Evolutionary conservation across 1,139 yeast species (phyloP).

Genomic region (Zygoascus sp.): DNA sequence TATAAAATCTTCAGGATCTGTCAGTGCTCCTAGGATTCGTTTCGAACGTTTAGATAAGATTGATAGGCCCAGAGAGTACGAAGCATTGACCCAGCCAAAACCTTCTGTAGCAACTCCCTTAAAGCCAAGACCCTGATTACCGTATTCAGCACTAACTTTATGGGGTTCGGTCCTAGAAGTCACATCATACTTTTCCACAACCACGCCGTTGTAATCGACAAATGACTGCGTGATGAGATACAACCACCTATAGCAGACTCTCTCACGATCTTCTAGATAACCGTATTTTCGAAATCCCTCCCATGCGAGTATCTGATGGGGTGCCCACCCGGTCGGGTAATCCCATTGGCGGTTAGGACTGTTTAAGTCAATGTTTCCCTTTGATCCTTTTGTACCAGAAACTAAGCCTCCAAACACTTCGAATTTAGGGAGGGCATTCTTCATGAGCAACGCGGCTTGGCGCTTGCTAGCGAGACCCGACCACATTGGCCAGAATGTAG

Average conservation of each 20-base stretch:
- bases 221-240: constrained; percentile 86
- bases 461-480: constrained; percentile 64
- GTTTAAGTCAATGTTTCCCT: constrained; percentile 66
- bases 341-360: constrained; percentile 97
- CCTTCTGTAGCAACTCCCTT: constrained; percentile 96
- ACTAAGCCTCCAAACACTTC: constrained; percentile 89
- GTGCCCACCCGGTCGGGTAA: constrained; percentile 98
- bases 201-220: constrained; percentile 91
- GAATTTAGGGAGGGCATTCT: constrained; percentile 58
- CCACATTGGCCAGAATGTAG: constrained; percentile 93
- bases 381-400: constrained; percentile 72
- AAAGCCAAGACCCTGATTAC: constrained; percentile 91
- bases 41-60: constrained; percentile 63
- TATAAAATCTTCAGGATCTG: constrained; percentile 72
- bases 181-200: constrained; percentile 93
- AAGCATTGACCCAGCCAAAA: constrained; percentile 90
- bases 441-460: constrained; percentile 67
- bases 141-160: constrained; percentile 92
- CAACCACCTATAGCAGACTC: constrained; percentile 84
- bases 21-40: constrained; percentile 76
- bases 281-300: constrained; percentile 76
- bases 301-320: constrained; percentile 96
- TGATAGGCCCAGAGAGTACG: constrained; percentile 70
- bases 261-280: constrained; percentile 56
- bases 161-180: constrained; percentile 82